These are phyloP conservation scores for Candida dubliniensis DNA, from an alignment of 1,139 yeast species.

Conservation along the genomic window DNA sequence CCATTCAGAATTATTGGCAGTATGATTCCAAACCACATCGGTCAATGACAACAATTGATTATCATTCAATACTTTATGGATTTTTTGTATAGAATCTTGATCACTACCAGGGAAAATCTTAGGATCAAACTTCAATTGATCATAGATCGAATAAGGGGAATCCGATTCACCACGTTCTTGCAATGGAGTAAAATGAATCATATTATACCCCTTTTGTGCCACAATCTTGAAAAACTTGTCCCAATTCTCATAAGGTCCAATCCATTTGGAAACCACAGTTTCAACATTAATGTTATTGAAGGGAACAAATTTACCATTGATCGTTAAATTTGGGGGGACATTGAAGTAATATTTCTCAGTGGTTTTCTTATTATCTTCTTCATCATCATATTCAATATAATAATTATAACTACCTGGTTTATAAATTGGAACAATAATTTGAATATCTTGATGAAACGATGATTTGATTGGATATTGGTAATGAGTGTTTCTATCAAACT, in stretches of 20 bases:
- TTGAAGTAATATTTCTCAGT: conserved; percentile 71
- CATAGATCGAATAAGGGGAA: conserved; percentile 90
- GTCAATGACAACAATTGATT: conserved; percentile 74
- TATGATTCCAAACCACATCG: conserved; percentile 93
- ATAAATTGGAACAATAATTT: conserved; percentile 59
- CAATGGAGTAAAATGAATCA: conserved; percentile 94
- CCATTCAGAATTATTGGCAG: conserved; percentile 90
- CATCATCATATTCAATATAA: conserved; percentile 46
- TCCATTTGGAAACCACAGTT: conserved; percentile 88
- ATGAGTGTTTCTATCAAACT: conserved; percentile 59
- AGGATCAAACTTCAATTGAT: conserved; percentile 79
- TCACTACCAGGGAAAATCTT: conserved; percentile 50
- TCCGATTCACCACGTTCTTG: conserved; percentile 86
- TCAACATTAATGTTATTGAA: conserved; percentile 83
- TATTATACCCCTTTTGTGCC: conserved; percentile 78
- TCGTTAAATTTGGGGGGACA: conserved; percentile 73
- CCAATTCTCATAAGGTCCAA: conserved; percentile 72
- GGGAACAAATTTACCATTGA: conserved; percentile 59
- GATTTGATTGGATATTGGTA: conserved; percentile 46
- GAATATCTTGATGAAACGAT: conserved; percentile 60
- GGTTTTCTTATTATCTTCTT: conserved; percentile 20
- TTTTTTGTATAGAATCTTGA: conserved; percentile 24
- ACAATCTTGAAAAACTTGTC: conserved; percentile 60
- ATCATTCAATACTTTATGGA: conserved; percentile 47
- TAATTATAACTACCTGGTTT: conserved; percentile 82